Conservation (phyloP, 1,284 basidiomycete species). For the Leucoagaricus sp. region DNA sequence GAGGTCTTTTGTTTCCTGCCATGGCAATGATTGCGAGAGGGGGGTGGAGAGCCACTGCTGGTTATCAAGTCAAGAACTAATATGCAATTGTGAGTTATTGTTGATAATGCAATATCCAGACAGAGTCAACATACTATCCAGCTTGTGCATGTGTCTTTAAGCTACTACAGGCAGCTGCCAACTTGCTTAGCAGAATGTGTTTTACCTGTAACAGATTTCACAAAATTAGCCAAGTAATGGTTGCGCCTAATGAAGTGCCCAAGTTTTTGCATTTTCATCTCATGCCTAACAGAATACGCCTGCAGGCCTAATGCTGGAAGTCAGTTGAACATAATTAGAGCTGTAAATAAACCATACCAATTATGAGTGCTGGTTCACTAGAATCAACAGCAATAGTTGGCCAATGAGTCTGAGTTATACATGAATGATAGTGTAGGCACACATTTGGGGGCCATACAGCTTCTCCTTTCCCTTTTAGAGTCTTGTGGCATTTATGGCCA, state of each 20-base stretch:
- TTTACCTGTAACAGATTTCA: slow-evolving; percentile 52
- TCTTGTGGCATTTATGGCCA: slow-evolving; percentile 56
- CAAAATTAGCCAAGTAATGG: slow-evolving; percentile 59
- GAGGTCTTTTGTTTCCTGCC: neutral
- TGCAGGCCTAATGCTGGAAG: slow-evolving; percentile 41
- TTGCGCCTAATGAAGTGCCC: slow-evolving; percentile 58
- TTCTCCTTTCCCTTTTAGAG: slow-evolving; percentile 54
- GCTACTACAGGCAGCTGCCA: slow-evolving; percentile 61
- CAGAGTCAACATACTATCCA: slow-evolving; percentile 1
- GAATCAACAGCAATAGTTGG: slow-evolving; percentile 13
- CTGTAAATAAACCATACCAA: slow-evolving; percentile 38
- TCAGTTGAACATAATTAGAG: neutral
- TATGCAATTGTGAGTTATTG: neutral
- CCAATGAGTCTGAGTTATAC: slow-evolving; percentile 5
- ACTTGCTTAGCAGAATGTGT: slow-evolving; percentile 60
- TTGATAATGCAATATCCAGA: neutral
- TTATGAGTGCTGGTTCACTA: slow-evolving; percentile 56
- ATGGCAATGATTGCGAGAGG: neutral
- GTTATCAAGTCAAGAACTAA: slow-evolving; percentile 12
- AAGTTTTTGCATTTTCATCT: slow-evolving; percentile 41
- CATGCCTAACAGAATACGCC: slow-evolving; percentile 42
- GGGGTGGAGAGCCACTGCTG: slow-evolving; percentile 3
- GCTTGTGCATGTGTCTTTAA: slow-evolving; percentile 56
- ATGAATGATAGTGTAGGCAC: slow-evolving; percentile 25
- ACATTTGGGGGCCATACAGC: slow-evolving; percentile 62